Conservation (phyloP, 2,329 filamentous ascomycete genomes). For the Trichoderma citrinoviride region DNA sequence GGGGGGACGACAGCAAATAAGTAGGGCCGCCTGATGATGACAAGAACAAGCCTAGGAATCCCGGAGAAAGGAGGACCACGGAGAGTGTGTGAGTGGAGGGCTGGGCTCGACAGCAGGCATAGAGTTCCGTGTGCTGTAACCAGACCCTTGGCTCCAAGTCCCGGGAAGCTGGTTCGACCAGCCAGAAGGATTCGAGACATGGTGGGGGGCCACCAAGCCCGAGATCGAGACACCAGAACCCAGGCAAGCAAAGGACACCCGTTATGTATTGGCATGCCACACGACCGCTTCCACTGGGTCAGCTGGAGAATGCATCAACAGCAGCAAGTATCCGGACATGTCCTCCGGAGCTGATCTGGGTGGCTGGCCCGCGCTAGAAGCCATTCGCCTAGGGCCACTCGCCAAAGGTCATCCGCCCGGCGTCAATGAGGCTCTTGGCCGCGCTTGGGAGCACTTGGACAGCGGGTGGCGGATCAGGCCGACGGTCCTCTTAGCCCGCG, state of each 20-base stretch:
- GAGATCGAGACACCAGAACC: not conserved
- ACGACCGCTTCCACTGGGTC: not conserved
- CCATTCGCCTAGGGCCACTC: not conserved
- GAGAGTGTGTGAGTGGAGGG: not conserved
- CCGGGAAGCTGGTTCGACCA: slow-evolving; percentile 25
- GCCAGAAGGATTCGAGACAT: not conserved
- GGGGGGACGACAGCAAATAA: not conserved
- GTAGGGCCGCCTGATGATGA: not conserved
- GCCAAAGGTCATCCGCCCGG: no score
- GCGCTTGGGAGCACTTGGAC: not conserved
- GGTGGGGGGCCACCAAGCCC: not conserved
- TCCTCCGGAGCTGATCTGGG: not conserved
- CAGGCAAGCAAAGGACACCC: not conserved
- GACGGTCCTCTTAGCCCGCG: not conserved
- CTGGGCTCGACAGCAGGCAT: not conserved
- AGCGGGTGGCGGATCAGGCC: slow-evolving; percentile 16
- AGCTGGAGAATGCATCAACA: not conserved
- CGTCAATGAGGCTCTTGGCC: no score
- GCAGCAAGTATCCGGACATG: not conserved
- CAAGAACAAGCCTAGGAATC: not conserved
- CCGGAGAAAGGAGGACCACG: not conserved
- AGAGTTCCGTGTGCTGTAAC: not conserved
- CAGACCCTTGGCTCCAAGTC: slow-evolving; percentile 19
- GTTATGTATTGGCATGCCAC: not conserved
- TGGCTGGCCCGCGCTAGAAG: not conserved